Conservation (phyloP, 169 alveolate genomes). For the Theileria parva region DNA sequence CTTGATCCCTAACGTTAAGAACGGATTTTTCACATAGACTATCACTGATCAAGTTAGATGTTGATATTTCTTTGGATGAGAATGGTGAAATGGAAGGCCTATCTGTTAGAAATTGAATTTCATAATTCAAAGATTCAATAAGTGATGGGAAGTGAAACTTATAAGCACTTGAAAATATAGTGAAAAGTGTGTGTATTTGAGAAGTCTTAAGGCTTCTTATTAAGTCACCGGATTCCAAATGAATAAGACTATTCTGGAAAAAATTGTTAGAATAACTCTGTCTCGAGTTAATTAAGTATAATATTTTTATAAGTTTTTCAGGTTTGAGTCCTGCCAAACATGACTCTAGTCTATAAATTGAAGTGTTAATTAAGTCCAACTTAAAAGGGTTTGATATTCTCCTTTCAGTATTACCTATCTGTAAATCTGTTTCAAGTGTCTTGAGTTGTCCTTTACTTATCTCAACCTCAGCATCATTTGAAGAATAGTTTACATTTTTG, state of each 20-base stretch:
- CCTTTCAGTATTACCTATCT: background rate
- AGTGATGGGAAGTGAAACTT: background rate
- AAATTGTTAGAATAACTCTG: constrained; percentile 5
- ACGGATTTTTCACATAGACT: too few species aligned
- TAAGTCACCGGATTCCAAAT: constrained; percentile 8
- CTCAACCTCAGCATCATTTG: background rate
- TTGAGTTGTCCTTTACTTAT: background rate
- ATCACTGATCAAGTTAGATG: too few species aligned
- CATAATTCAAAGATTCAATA: background rate
- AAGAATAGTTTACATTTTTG: too few species aligned
- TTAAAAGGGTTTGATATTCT: constrained; percentile 19
- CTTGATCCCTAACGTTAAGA: too few species aligned
- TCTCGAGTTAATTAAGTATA: constrained; percentile 32
- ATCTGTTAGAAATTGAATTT: too few species aligned
- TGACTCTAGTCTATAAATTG: constrained; percentile 9
- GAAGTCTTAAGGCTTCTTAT: background rate
- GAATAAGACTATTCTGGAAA: constrained; percentile 16
- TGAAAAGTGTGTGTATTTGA: constrained; percentile 8
- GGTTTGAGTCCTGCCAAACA: constrained; percentile 30
- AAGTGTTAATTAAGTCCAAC: constrained; percentile 11
- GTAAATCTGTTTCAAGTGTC: background rate
- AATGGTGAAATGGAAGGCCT: too few species aligned
- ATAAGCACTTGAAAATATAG: background rate
- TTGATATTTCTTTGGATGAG: too few species aligned
- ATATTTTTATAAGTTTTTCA: constrained; percentile 41